Base-by-base conservation (phyloP, 192 early-diverging fungal genomes). In the Linnemannia schmuckeri region DNA sequence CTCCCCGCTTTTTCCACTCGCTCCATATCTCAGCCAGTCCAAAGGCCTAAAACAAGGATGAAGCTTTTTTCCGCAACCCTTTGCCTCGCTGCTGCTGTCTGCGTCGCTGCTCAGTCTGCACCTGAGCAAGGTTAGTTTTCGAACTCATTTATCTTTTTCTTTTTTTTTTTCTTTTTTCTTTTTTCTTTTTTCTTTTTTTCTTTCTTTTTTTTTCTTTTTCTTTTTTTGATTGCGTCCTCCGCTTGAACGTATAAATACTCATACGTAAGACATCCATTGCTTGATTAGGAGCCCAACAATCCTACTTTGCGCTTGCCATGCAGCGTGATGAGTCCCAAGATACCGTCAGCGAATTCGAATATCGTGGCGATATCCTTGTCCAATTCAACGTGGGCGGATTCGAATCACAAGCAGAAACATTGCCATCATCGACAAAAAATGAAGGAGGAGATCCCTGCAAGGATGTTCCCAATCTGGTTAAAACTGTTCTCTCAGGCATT, bases 271-370 rank as follows among this genome's bases (percentile, higher is more conserved):
- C 17, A 52, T 52, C 49, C 3, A 52, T 52, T 42, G 22, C 40
- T 71, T 52, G 5, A 46, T 40, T 49, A 71, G 69, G 70, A 52
- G 2, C 18, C 40, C 77, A 78, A 33, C 77, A 78, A 44, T 41
- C 66, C 22, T 71, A 49, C 35, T 78, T 78, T 78, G 46, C 68
- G 1, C 24, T 18, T 1, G 33, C 69, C 1, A 15, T 71, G 20
- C 30, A 78, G 9, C 77, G 66, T 7, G 69, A 71, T n/a, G 77
- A 71, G 22, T 13, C 27, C 1, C 68, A 70, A 46, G 77, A 71
- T 24, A 78, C 69, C 24, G 69, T 71, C 49, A 78, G 69, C 42
- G 69, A 70, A 12, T 44, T 70, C 46, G 69, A 70, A 2, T 78
- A 71, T 49, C 77, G 75, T 6, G 6, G 49, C 30, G 9, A 33